Evolutionary conservation across 1,284 basidiomycete genomes (phyloP), one percentile per base, ranked within the genome.

Genomic region (Xerocomus nothofagi): DNA sequence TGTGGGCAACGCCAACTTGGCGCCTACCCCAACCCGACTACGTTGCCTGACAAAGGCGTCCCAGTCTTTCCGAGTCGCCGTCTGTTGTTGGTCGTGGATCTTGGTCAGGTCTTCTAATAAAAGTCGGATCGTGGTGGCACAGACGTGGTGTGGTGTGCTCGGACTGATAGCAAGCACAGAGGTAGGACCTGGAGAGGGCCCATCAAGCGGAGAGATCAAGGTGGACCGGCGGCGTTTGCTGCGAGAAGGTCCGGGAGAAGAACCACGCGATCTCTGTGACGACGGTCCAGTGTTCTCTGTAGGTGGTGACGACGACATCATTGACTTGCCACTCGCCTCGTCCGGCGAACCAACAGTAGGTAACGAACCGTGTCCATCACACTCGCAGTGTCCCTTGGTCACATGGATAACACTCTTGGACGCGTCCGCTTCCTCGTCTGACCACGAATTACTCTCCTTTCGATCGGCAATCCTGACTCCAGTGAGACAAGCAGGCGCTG

Each of bases 381-480:
- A 89, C 1, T 73, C 66, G 58, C 86, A 89, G 2, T 58, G 58
- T 3, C 72, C 82, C 58, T 81, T 86, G 26, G 84, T 76, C 40
- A 89, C 80, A 23, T 83, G 77, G 33, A 88, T 74, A 2, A 58
- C 54, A 20, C 65, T 63, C 45, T 67, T 63, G 39, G 43, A 43
- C 21, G 23, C 34, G 2, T 60, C 71, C 11, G 74, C 73, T 10
- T 76, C 80, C 15, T 84, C 81, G 41, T 82, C 82, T 6, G 82
- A 83, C 79, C 88, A 84, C 55, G 81, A 79, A 66, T 89, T 80
- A 66, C 84, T 84, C 70, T 91, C 82, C 64, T 82, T 74, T 60
- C 88, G 72, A 70, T 94, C 87, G 32, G 91, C 87, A 49, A 93
- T 91, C 72, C 86, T 89, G 57, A 93, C 86, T 1, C 91, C 91